Percentiles rank a stretch among this genome's conserved stretches.
Conservation (phyloP, 345 rosid species). For the Dovyalis caffra region DNA sequence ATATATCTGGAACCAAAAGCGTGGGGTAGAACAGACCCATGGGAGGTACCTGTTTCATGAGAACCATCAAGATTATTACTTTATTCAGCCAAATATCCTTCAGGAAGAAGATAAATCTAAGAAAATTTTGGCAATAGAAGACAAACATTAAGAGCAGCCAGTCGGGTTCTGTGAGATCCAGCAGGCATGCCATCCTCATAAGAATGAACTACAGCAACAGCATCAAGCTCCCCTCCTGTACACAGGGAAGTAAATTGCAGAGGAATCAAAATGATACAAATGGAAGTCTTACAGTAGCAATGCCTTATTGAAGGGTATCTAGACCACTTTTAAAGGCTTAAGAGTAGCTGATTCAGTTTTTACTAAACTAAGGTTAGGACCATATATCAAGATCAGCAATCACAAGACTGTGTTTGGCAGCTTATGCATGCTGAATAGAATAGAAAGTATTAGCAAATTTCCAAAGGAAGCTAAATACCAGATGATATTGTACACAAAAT, state of each 20-base stretch:
- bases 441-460: neutral
- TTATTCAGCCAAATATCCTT: slow-evolving; percentile 4
- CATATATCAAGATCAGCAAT: neutral
- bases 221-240: slow-evolving; percentile 74
- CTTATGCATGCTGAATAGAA: neutral
- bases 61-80: slow-evolving; percentile 4
- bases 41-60: slow-evolving; percentile 69
- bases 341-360: neutral
- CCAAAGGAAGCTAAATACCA: neutral
- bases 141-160: slow-evolving; percentile 75
- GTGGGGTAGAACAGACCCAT: slow-evolving; percentile 91
- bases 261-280: neutral
- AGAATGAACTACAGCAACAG: slow-evolving; percentile 63
- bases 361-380: neutral
- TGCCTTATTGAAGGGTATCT: neutral
- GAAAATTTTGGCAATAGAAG: slow-evolving; percentile 11
- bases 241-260: slow-evolving; percentile 4
- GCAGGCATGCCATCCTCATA: slow-evolving; percentile 70
- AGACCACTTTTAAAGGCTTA: neutral
- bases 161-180: slow-evolving; percentile 78
- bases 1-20: slow-evolving; percentile 82
- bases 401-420: slow-evolving; percentile 3
- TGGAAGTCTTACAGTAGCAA: neutral
- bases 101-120: slow-evolving; percentile 1
- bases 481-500: neutral